Conservation (phyloP, 2,329 filamentous ascomycete species). For the Triangularia setosa region DNA sequence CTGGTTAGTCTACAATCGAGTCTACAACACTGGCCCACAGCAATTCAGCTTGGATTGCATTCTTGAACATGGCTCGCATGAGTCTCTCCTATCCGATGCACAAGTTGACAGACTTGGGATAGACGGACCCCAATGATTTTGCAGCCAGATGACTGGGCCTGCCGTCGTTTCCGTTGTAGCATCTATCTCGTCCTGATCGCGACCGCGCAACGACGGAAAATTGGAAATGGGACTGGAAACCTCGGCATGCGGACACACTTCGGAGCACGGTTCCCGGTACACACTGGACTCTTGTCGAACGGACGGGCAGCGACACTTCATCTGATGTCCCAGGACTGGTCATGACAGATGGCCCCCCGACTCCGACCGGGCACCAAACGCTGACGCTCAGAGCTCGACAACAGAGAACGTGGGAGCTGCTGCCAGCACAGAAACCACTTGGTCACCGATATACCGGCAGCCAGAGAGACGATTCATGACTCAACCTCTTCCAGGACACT, state of each 20-base stretch:
- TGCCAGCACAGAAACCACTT: slow-evolving; percentile 1
- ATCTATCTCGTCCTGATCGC: background rate
- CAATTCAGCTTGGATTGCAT: slow-evolving; percentile 2
- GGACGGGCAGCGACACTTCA: background rate
- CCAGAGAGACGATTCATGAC: background rate
- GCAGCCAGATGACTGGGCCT: too few species aligned
- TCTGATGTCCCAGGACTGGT: background rate
- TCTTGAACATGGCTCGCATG: background rate
- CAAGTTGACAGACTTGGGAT: background rate
- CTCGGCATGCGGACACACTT: background rate
- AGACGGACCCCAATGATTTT: background rate
- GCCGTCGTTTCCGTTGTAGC: background rate
- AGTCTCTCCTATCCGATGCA: slow-evolving; percentile 2
- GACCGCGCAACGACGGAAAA: background rate
- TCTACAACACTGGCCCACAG: background rate
- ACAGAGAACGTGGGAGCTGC: background rate
- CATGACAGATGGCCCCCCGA: background rate
- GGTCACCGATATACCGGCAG: background rate
- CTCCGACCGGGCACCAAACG: background rate
- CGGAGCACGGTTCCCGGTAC: background rate
- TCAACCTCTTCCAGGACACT: background rate
- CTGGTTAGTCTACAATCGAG: background rate
- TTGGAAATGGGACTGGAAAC: background rate
- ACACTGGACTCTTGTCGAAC: background rate
- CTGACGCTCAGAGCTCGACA: background rate